A percentile compares a stretch with the other conserved stretches of the same genome.
Evolutionary conservation across 768 basidiomycete species (phyloP).

Genomic region (Psilocybe cubensis): DNA sequence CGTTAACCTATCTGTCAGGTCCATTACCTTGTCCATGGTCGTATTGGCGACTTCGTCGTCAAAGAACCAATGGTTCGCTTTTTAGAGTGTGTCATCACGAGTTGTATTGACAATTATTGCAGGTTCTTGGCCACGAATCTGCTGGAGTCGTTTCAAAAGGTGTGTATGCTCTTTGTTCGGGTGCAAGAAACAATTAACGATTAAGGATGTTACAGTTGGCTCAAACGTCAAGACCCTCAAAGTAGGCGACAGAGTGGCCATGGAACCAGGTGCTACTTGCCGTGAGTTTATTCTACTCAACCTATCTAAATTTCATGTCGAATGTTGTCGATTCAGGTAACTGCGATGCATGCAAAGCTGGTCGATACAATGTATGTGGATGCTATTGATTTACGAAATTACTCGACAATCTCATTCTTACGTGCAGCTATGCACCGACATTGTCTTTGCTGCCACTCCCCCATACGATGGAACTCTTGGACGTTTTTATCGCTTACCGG

Average conservation of each 20-base stretch:
- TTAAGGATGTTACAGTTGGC: constrained; percentile 55
- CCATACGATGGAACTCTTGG: constrained; percentile 90
- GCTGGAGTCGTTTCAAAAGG: constrained; percentile 77
- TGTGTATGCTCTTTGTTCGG: constrained; percentile 26
- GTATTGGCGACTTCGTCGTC: constrained; percentile 82
- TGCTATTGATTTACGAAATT: background rate
- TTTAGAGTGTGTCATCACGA: background rate
- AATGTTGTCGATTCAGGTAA: constrained; percentile 33
- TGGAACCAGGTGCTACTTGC: constrained; percentile 92
- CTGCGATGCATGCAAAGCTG: constrained; percentile 85
- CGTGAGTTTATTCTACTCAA: constrained; percentile 36
- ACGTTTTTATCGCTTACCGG: constrained; percentile 85
- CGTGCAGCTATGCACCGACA: constrained; percentile 76
- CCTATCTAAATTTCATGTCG: constrained; percentile 2
- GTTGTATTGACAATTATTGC: background rate
- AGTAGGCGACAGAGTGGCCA: constrained; percentile 84
- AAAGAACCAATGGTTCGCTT: constrained; percentile 71
- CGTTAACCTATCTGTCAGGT: constrained; percentile 44
- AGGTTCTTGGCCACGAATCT: constrained; percentile 94
- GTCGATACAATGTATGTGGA: constrained; percentile 74
- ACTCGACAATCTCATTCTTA: background rate
- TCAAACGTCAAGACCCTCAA: constrained; percentile 75
- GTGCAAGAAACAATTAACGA: background rate
- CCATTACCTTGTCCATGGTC: constrained; percentile 79
- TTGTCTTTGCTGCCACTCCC: constrained; percentile 91